A percentile compares a stretch with the other conserved stretches of the same genome.
Conservation (phyloP, 192 early-diverging fungal species). For the Gryganskiella cystojenkinii region DNA sequence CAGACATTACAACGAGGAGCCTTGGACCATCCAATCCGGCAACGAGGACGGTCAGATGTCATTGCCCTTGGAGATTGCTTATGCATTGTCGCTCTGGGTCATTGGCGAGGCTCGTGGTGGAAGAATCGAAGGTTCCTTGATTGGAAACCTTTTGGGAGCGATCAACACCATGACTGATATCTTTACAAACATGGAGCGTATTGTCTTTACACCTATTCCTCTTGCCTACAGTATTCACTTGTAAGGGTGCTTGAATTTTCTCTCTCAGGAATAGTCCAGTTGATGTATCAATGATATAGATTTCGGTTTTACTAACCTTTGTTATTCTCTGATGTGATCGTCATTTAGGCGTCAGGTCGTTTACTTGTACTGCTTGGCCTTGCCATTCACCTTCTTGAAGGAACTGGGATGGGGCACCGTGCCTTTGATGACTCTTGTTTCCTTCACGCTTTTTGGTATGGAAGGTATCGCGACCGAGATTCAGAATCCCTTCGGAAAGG, state of each 20-base stretch:
- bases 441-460: constrained; percentile 64
- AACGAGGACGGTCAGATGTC: constrained; percentile 50
- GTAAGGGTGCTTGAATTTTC: constrained; percentile 45
- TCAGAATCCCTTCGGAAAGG: constrained; percentile 65
- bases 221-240: constrained; percentile 77
- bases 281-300: no score
- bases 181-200: constrained; percentile 70
- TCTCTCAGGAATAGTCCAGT: not conserved
- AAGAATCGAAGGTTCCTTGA: constrained; percentile 39
- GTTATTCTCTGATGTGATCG: not conserved
- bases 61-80: constrained; percentile 52
- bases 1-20: constrained; percentile 30
- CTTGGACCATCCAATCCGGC: constrained; percentile 36
- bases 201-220: constrained; percentile 76
- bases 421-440: constrained; percentile 53
- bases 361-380: constrained; percentile 51
- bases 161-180: constrained; percentile 53
- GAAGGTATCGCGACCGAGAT: constrained; percentile 62
- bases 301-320: no score
- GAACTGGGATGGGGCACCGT: constrained; percentile 47
- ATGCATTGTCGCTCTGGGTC: constrained; percentile 48
- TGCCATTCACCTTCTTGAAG: constrained; percentile 51
- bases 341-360: constrained; percentile 48
- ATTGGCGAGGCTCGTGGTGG: constrained; percentile 37
- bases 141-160: constrained; percentile 34